A percentile compares a stretch with the other conserved stretches of the same genome.
These are phyloP conservation scores for Pugionium dolabratum DNA, from an alignment of 345 rosid species.

Conservation along the genomic window DNA sequence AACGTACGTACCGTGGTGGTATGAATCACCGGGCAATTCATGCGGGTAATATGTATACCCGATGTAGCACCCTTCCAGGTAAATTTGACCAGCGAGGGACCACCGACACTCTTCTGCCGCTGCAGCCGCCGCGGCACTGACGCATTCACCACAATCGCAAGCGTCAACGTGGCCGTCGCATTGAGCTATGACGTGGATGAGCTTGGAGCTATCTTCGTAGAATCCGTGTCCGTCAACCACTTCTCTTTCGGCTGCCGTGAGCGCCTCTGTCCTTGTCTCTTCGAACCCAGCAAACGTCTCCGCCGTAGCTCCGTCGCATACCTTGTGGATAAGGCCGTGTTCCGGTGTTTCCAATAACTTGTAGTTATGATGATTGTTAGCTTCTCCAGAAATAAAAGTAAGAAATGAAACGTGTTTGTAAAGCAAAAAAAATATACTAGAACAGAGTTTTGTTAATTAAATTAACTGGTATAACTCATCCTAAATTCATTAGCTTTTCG, in stretches of 20 bases:
- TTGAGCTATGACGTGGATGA: slow-evolving; percentile 54
- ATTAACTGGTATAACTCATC: no score
- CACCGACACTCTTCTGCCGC: slow-evolving; percentile 51
- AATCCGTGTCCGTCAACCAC: slow-evolving; percentile 48
- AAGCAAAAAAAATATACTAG: neutral
- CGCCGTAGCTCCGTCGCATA: slow-evolving; percentile 49
- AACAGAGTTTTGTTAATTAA: no score
- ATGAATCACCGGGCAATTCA: slow-evolving; percentile 34
- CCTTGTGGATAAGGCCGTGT: slow-evolving; percentile 49
- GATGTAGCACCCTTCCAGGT: slow-evolving; percentile 56
- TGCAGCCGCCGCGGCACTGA: slow-evolving; percentile 48
- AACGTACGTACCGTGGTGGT: slow-evolving; percentile 40
- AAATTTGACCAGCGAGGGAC: slow-evolving; percentile 58
- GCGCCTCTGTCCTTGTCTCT: slow-evolving; percentile 50
- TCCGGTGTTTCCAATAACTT: slow-evolving; percentile 28
- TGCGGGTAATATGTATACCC: slow-evolving; percentile 48
- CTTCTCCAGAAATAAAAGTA: slow-evolving; percentile 12
- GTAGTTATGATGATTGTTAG: slow-evolving; percentile 28
- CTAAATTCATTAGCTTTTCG: neutral
- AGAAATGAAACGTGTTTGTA: neutral
- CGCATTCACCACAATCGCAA: slow-evolving; percentile 68
- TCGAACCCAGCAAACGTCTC: slow-evolving; percentile 45
- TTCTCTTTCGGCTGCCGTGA: slow-evolving; percentile 47
- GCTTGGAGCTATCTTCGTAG: slow-evolving; percentile 43
- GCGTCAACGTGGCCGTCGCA: slow-evolving; percentile 61